Conservation (phyloP, 768 basidiomycete genomes). For the Tricholoma saponaceum region DNA sequence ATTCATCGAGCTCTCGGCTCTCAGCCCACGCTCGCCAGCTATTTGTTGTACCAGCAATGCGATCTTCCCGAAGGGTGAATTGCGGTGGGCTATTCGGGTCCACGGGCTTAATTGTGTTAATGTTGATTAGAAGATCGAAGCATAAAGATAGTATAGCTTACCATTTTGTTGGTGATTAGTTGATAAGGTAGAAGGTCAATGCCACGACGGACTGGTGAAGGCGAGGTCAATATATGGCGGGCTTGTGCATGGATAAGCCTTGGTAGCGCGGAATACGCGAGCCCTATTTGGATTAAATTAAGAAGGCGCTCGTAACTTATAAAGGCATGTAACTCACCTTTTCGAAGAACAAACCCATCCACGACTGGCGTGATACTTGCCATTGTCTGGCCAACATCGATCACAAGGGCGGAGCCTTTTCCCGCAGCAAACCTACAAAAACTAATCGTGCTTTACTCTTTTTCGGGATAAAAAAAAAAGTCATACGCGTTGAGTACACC, state of each 20-base stretch:
- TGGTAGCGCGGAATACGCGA: conserved; percentile 70
- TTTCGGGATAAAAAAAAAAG: background rate
- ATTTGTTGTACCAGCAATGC: conserved; percentile 65
- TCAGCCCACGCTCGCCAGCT: conserved; percentile 84
- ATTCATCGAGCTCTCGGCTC: conserved; percentile 82
- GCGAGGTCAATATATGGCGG: conserved; percentile 55
- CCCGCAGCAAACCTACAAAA: conserved; percentile 84
- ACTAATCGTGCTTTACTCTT: background rate
- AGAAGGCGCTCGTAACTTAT: background rate
- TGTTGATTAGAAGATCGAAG: conserved; percentile 1
- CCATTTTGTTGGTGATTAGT: conserved; percentile 78
- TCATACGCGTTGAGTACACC: conserved; percentile 90
- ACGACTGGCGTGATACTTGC: conserved; percentile 94
- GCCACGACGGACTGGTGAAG: conserved; percentile 44
- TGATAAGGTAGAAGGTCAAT: conserved; percentile 83
- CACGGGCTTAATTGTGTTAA: conserved; percentile 65
- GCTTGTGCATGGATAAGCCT: conserved; percentile 80
- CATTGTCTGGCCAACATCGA: conserved; percentile 88
- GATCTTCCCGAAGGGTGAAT: conserved; percentile 72
- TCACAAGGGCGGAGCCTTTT: conserved; percentile 93
- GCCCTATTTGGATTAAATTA: conserved; percentile 44
- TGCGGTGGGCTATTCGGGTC: conserved; percentile 62
- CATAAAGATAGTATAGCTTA: conserved; percentile 23
- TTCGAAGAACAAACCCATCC: conserved; percentile 95
- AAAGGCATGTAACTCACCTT: conserved; percentile 50